Evolutionary conservation across 192 early-diverging fungal genomes (phyloP).

Genomic region (Coemansia sp.): DNA sequence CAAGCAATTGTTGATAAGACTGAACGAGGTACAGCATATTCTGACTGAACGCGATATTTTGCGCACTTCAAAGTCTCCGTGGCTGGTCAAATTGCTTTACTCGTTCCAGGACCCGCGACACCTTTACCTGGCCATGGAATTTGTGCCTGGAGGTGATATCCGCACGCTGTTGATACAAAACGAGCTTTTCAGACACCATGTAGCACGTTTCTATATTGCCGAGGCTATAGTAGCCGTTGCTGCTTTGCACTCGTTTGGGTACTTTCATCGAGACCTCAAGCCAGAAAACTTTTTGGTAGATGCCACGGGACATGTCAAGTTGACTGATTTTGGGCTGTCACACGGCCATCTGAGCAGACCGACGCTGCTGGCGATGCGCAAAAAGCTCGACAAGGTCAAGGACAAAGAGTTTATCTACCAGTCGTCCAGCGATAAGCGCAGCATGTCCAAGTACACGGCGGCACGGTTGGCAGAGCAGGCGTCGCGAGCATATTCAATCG

Average conservation of each 20-base stretch:
- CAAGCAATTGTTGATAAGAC: slow-evolving; percentile 63
- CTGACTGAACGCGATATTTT: slow-evolving; percentile 77
- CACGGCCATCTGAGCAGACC: slow-evolving; percentile 70
- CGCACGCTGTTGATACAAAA: slow-evolving; percentile 74
- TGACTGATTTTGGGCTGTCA: slow-evolving; percentile 89
- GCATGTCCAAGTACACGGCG: slow-evolving; percentile 42
- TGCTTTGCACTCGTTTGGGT: slow-evolving; percentile 56
- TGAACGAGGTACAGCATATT: slow-evolving; percentile 73
- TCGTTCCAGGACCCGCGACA: slow-evolving; percentile 79
- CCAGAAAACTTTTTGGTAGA: slow-evolving; percentile 56
- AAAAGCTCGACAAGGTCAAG: slow-evolving; percentile 58
- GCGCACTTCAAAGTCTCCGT: slow-evolving; percentile 63
- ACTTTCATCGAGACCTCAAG: slow-evolving; percentile 56
- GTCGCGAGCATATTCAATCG: slow-evolving; percentile 68
- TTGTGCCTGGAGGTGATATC: slow-evolving; percentile 70
- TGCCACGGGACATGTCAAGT: slow-evolving; percentile 76
- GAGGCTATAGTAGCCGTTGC: slow-evolving; percentile 83
- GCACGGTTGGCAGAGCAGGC: slow-evolving; percentile 56
- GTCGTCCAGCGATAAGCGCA: slow-evolving; percentile 54
- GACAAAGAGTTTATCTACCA: slow-evolving; percentile 50
- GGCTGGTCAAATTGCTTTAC: slow-evolving; percentile 90
- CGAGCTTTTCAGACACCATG: slow-evolving; percentile 70
- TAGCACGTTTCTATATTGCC: slow-evolving; percentile 85
- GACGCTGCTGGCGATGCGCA: slow-evolving; percentile 53
- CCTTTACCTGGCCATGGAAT: slow-evolving; percentile 77